A percentile compares a stretch with the other conserved stretches of the same genome.
Evolutionary conservation across 495 filamentous ascomycete species (phyloP).

Genomic region (Tuber brumale): DNA sequence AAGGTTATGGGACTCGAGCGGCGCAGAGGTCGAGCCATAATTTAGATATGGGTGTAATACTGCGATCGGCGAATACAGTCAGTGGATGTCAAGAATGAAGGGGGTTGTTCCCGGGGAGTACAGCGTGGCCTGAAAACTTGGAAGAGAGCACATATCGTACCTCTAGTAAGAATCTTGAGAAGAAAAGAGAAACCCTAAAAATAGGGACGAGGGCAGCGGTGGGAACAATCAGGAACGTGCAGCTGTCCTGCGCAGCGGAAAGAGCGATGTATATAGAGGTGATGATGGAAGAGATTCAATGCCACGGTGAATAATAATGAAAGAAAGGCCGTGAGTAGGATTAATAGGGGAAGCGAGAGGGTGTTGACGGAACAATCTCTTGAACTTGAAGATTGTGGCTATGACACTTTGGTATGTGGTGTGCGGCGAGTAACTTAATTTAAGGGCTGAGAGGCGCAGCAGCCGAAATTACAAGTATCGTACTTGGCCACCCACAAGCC

Average conservation of each 20-base stretch:
- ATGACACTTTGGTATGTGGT: not conserved
- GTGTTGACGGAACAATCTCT: not conserved
- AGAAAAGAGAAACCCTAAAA: not conserved
- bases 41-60: constrained; percentile 15
- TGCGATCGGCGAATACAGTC: constrained; percentile 43
- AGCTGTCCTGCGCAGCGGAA: not conserved
- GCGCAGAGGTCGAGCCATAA: constrained; percentile 54
- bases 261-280: not conserved
- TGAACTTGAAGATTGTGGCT: constrained; percentile 1
- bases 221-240: not conserved
- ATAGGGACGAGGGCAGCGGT: not conserved
- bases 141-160: not conserved
- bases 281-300: not conserved
- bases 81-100: not conserved
- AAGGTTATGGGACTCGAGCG: constrained; percentile 63
- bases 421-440: not conserved
- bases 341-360: not conserved
- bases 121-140: not conserved
- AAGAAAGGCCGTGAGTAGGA: not conserved
- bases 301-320: not conserved
- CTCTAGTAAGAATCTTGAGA: not conserved
- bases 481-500: too few relatives aligned
- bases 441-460: not conserved
- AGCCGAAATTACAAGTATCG: not conserved
- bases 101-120: not conserved